Base-by-base conservation (phyloP, 1,284 basidiomycete genomes). In the Cystobasidium pallidum region DNA sequence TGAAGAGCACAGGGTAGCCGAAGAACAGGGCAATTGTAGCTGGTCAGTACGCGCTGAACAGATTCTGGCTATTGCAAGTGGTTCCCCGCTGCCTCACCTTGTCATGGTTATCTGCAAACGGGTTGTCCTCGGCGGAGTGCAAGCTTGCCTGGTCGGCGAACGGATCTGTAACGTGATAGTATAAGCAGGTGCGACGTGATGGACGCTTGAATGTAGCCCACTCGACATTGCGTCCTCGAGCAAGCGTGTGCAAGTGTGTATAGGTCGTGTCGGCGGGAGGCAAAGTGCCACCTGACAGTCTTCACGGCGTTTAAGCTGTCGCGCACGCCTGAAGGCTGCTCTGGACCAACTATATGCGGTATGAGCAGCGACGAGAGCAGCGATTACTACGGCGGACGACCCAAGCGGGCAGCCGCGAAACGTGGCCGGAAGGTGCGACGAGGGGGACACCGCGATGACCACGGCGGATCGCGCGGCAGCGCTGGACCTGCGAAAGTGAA, bases 401-500 rank as follows among this genome's bases (percentile, higher is more conserved):
- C 47, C 24, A 54, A 39, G 24, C n/a, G 51, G 2, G 24, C 49
- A 17, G 64, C 52, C 15, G 62, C 45, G 8, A 66, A 41, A 43
- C 43, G 61, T 15, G 68, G 68, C 3, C 58, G 68, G 13, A 45
- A 61, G 28, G 68, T 6, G 10, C 54, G 41, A 70, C 34, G 67
- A 49, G 39, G 45, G 3, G 52, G 32, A 8, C 32, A 28, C 24
- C 36, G 61, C 21, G 59, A 43, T 32, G 28, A 51, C 6, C 26
- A 64, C 15, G 49, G 47, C 34, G 47, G 34, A 17, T 55, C 26
- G 4, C 49, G 28, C 24, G 43, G 32, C 36, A 28, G 21, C 52
- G 55, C 21, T 43, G 68, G 47, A 21, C 68, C 59, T 83, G 0
- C 87, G 1, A 91, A 91, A 79, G 85, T 92, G 57, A 91, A 91